A percentile compares a stretch with the other conserved stretches of the same genome.
These are phyloP conservation scores for Pugionium cornutum DNA, from an alignment of 345 rosid species.

Conservation along the genomic window DNA sequence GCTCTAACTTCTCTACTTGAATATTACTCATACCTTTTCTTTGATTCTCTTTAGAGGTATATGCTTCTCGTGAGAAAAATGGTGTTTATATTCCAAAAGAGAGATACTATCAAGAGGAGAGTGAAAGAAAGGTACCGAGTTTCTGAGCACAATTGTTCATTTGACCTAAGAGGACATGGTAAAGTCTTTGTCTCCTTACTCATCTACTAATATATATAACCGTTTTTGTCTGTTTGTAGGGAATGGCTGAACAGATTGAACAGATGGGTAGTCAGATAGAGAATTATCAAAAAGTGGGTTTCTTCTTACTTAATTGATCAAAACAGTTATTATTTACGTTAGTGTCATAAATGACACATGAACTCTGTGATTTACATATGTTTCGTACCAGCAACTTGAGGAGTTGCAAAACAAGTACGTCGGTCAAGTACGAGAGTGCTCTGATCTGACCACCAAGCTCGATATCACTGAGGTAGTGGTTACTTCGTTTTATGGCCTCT, in stretches of 20 bases:
- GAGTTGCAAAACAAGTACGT: slow-evolving; percentile 75
- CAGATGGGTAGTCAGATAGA: slow-evolving; percentile 73
- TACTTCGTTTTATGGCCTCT: slow-evolving; percentile 1
- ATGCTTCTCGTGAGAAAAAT: slow-evolving; percentile 96
- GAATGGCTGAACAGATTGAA: slow-evolving; percentile 93
- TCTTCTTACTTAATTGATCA: slow-evolving; percentile 7
- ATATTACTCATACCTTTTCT: slow-evolving; percentile 2
- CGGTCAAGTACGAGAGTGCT: slow-evolving; percentile 69
- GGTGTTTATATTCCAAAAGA: slow-evolving; percentile 97
- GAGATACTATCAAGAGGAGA: slow-evolving; percentile 93
- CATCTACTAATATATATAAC: slow-evolving; percentile 8
- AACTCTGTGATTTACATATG: slow-evolving; percentile 16
- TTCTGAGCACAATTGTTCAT: not conserved
- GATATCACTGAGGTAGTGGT: slow-evolving; percentile 67
- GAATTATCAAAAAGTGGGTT: slow-evolving; percentile 75
- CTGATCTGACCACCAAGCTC: slow-evolving; percentile 68
- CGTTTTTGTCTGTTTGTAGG: slow-evolving; percentile 44
- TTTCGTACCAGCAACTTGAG: slow-evolving; percentile 62
- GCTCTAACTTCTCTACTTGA: not conserved
- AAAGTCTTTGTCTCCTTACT: slow-evolving; percentile 4
- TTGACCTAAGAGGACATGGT: not conserved
- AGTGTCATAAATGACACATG: not conserved
- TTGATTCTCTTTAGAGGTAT: slow-evolving; percentile 67
- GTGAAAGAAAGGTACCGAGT: slow-evolving; percentile 79
- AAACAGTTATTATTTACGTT: not conserved